These are phyloP conservation scores for Vanderwaltozyma tropicalis DNA, from an alignment of 805 yeast species.

Conservation along the genomic window DNA sequence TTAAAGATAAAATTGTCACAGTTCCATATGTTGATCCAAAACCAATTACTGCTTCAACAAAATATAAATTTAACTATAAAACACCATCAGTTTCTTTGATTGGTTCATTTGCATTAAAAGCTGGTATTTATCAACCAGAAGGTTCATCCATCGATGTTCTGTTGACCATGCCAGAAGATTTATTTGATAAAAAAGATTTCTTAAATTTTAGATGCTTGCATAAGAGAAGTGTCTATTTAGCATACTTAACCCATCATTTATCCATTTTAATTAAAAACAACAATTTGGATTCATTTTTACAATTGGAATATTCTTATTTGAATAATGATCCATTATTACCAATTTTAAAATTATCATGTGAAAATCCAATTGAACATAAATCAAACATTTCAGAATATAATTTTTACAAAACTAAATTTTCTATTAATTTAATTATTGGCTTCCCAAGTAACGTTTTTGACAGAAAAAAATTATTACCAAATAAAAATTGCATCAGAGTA, in stretches of 20 bases:
- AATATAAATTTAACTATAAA: slow-evolving; percentile 58
- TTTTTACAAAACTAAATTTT: slow-evolving; percentile 57
- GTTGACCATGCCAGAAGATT: slow-evolving; percentile 65
- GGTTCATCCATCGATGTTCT: slow-evolving; percentile 69
- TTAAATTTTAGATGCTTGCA: slow-evolving; percentile 82
- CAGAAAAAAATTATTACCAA: slow-evolving; percentile 63
- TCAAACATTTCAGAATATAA: slow-evolving; percentile 34
- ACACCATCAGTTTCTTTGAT: slow-evolving; percentile 66
- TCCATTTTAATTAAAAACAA: slow-evolving; percentile 42
- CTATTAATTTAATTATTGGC: slow-evolving; percentile 63
- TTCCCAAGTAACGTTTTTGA: slow-evolving; percentile 66
- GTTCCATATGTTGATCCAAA: slow-evolving; percentile 89
- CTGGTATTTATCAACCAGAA: slow-evolving; percentile 57
- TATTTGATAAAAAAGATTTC: slow-evolving; percentile 81
- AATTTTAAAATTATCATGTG: slow-evolving; percentile 50
- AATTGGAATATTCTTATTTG: slow-evolving; percentile 53
- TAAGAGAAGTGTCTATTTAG: slow-evolving; percentile 80
- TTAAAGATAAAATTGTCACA: slow-evolving; percentile 42
- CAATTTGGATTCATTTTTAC: slow-evolving; percentile 36
- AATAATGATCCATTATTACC: slow-evolving; percentile 77
- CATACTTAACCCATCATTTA: slow-evolving; percentile 62
- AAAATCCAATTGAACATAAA: slow-evolving; percentile 4
- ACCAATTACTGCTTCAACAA: slow-evolving; percentile 48
- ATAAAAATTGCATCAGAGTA: slow-evolving; percentile 72
- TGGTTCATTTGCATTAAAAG: slow-evolving; percentile 83